phyloP scores from a whole-genome alignment of 768 basidiomycete species.

The Pleurotus salmoneostramineus region DNA sequence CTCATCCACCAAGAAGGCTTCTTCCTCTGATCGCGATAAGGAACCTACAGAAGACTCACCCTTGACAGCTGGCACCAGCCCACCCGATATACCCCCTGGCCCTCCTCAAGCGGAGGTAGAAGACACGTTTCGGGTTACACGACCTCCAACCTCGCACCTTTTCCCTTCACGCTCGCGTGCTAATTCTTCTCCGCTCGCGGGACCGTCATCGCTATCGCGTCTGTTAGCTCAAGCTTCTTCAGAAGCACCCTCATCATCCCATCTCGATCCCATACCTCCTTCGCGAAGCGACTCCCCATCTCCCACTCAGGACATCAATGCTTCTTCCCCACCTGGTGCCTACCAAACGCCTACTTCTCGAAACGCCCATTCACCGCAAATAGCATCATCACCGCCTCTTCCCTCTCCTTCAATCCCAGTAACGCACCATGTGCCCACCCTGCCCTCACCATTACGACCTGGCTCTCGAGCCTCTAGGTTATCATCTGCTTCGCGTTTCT shows the following conservation, averaged over 20 bases:
- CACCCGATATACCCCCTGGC: conserved; percentile 48
- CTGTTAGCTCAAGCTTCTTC: conserved; percentile 70
- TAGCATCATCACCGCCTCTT: conserved; percentile 31
- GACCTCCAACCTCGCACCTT: conserved; percentile 63
- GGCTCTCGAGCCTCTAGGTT: conserved; percentile 69
- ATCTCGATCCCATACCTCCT: conserved; percentile 19
- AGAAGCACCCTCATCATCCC: conserved; percentile 24
- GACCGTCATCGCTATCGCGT: conserved; percentile 77
- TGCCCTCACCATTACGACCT: conserved; percentile 62
- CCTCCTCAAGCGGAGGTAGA: conserved; percentile 72
- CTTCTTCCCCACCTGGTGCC: neutral
- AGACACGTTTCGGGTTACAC: conserved; percentile 62
- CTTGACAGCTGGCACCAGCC: conserved; percentile 20
- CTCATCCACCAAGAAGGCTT: conserved; percentile 43
- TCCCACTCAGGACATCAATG: conserved; percentile 11
- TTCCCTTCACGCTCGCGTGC: conserved; percentile 62
- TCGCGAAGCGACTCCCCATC: conserved; percentile 26
- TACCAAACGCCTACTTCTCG: neutral
- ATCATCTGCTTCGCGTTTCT: conserved; percentile 68
- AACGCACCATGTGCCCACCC: conserved; percentile 29
- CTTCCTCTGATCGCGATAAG: conserved; percentile 28
- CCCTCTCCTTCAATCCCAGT: conserved; percentile 33
- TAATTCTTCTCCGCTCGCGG: conserved; percentile 64
- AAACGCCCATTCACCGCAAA: conserved; percentile 11
- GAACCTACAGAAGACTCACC: conserved; percentile 29